These are phyloP conservation scores for Hymenoscyphus linearis DNA, from an alignment of 2,329 filamentous ascomycete genomes.

Conservation along the genomic window DNA sequence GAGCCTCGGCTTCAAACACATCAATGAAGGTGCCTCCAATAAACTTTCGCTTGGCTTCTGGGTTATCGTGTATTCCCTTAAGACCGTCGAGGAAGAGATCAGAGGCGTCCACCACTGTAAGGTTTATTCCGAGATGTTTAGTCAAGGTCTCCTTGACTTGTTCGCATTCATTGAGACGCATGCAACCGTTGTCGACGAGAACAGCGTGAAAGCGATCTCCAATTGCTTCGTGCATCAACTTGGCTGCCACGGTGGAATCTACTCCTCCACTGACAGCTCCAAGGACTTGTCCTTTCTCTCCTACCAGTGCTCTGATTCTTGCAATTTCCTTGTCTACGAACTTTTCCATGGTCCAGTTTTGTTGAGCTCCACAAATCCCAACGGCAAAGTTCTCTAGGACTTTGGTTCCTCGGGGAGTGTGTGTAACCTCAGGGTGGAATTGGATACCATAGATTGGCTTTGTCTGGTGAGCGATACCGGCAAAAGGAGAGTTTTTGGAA, in stretches of 20 bases:
- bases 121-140: slow-evolving; percentile 79
- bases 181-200: slow-evolving; percentile 77
- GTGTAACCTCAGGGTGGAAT: slow-evolving; percentile 69
- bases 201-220: slow-evolving; percentile 75
- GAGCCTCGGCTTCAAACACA: slow-evolving; percentile 75
- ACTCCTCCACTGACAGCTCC: slow-evolving; percentile 79
- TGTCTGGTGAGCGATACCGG: slow-evolving; percentile 67
- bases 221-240: slow-evolving; percentile 81
- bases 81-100: slow-evolving; percentile 74
- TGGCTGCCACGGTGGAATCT: slow-evolving; percentile 81
- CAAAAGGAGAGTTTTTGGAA: slow-evolving; percentile 71
- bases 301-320: slow-evolving; percentile 76
- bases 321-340: slow-evolving; percentile 78
- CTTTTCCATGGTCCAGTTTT: slow-evolving; percentile 80
- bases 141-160: slow-evolving; percentile 75
- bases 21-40: slow-evolving; percentile 78
- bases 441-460: slow-evolving; percentile 75
- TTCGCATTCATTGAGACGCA: slow-evolving; percentile 80
- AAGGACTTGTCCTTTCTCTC: slow-evolving; percentile 73
- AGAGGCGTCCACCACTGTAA: slow-evolving; percentile 78
- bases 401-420: slow-evolving; percentile 63
- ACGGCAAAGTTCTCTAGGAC: slow-evolving; percentile 80
- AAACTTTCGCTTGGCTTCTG: slow-evolving; percentile 86
- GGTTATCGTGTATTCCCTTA: slow-evolving; percentile 66
- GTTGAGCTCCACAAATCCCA: slow-evolving; percentile 69